Base-by-base conservation (phyloP, 352 stramenopile genomes). In the Pythium graminicola region DNA sequence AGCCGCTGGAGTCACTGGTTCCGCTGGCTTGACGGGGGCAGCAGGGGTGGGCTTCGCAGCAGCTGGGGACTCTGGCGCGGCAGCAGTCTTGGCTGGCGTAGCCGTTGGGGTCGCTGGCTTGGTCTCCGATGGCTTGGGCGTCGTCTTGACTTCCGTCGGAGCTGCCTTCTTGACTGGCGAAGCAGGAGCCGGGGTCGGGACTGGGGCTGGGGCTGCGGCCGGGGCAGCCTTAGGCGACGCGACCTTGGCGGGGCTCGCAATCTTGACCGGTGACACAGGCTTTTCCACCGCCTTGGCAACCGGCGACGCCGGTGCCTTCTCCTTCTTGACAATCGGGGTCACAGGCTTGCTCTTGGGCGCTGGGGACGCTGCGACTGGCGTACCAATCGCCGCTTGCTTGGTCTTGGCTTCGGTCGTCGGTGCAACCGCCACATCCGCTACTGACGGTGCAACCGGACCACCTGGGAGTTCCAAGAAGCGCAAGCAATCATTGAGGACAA, bases 401-500 rank as follows among this genome's bases (percentile, higher is more conserved):
- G n/a, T 62, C 49, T 67, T 64, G 24, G 38, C 62, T 38, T 76
- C 66, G 47, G n/a, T n/a, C n/a, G 61, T 72, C 16, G 48, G 43
- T 14, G 62, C 46, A 1, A 62, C 54, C 20, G 35, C 55, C n/a
- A 38, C 47, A 49, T 69, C 50, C 31, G 67, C 58, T 4, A 56
- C 45, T 50, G 58, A 64, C 20, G 45, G 50, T n/a, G 57, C 41
- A 24, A 43, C 40, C 22, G 51, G 41, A 6, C 61, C 62, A 0
- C 62, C 65, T 2, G 76, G 67, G 11, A 92, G 60, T 57, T 90
- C 79, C 6, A 94, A 61, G 72, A 94, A 92, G 36, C 83, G 79
- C 59, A 94, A 55, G 58, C 81, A 89, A 57, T 94, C 83, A 58
- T 94, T 94, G 26, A 92, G 61, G 47, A 94, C 79, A 68, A 94